Conservation (phyloP, 208 protist species). For the Lotmaria passim region DNA sequence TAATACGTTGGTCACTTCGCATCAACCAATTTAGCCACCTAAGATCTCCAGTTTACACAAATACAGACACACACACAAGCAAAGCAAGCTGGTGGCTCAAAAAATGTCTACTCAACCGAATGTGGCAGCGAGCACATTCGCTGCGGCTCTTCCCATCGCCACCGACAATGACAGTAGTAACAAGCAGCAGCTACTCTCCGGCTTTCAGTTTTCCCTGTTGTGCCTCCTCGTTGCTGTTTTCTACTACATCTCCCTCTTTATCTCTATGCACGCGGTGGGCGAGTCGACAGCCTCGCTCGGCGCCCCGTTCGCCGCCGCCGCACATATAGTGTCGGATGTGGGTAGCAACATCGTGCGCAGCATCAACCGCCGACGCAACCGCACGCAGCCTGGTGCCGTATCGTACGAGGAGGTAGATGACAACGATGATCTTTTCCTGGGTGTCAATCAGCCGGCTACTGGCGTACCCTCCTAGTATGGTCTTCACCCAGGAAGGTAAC, state of each 20-base stretch:
- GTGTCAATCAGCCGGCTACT: conserved; percentile 28
- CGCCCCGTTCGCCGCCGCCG: conserved; percentile 37
- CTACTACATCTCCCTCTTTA: conserved; percentile 61
- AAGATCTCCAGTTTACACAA: not conserved
- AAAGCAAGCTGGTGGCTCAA: too few species aligned
- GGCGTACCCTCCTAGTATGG: not conserved
- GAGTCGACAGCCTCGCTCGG: conserved; percentile 54
- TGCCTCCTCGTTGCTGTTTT: conserved; percentile 42
- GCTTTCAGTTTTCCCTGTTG: conserved; percentile 56
- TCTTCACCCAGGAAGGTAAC: too few species aligned
- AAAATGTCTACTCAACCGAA: not conserved
- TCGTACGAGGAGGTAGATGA: conserved; percentile 32
- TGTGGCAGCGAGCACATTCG: not conserved
- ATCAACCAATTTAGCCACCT: not conserved
- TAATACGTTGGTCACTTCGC: too few species aligned
- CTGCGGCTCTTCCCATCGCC: not conserved
- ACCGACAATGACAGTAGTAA: not conserved
- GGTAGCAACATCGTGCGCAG: conserved; percentile 25
- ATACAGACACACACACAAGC: not conserved
- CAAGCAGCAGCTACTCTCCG: conserved; percentile 39
- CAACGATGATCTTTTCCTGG: conserved; percentile 22
- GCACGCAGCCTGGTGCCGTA: conserved; percentile 20
- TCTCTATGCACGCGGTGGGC: conserved; percentile 58
- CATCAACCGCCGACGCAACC: conserved; percentile 39
- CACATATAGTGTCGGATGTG: conserved; percentile 25